These are phyloP conservation scores for Annulohypoxylon stygium DNA, from an alignment of 495 filamentous ascomycete genomes.

Conservation along the genomic window DNA sequence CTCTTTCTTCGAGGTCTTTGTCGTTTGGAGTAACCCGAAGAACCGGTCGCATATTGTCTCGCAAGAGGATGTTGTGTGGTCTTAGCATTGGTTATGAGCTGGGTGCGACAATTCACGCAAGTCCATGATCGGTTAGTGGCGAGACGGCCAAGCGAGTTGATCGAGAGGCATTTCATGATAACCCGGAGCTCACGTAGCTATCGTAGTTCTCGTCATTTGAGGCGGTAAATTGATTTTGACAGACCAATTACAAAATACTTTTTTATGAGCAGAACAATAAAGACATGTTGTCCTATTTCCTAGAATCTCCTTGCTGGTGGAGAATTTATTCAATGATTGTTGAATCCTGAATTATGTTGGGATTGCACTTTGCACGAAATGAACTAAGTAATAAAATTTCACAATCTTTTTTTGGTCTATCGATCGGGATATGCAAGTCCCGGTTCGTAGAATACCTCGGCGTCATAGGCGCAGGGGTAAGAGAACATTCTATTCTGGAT, in stretches of 20 bases:
- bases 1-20: constrained; percentile 32
- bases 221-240: neutral
- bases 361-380: constrained; percentile 17
- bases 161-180: constrained; percentile 52
- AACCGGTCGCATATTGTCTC: constrained; percentile 50
- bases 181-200: neutral
- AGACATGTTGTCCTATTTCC: constrained; percentile 37
- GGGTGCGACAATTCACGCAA: constrained; percentile 60
- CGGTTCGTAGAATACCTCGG: constrained; percentile 40
- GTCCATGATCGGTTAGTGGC: constrained; percentile 55
- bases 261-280: constrained; percentile 31
- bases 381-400: constrained; percentile 43
- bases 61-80: constrained; percentile 45
- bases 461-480: constrained; percentile 48
- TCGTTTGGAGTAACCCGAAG: constrained; percentile 41
- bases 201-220: constrained; percentile 36
- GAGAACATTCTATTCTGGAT: constrained; percentile 36
- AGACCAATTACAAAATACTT: constrained; percentile 6
- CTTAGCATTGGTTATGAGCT: constrained; percentile 39
- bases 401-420: constrained; percentile 38
- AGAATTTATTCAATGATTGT: constrained; percentile 31
- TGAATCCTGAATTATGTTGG: constrained; percentile 46
- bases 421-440: constrained; percentile 32
- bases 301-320: constrained; percentile 21
- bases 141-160: constrained; percentile 47